Evolutionary conservation across 2,329 filamentous ascomycete species (phyloP), one percentile per base, ranked within the genome.

Genomic region (Thermothelomyces thermophilus): DNA sequence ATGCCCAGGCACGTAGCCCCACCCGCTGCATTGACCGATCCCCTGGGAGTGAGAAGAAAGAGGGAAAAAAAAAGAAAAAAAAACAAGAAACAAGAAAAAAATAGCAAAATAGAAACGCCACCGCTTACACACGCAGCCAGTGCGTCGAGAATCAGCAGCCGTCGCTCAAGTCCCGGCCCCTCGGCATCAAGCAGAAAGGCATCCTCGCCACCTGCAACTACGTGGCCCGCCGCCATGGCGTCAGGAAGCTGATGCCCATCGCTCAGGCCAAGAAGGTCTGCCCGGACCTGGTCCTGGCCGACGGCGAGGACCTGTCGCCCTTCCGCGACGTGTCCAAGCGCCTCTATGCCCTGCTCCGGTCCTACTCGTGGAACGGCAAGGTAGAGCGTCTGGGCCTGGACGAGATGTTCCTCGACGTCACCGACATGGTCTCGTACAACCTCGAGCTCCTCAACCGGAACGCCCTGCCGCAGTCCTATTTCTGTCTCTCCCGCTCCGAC

Each of bases 171-270:
- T 74, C 76, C 1, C 70, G 86, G 16, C 88, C 90, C 6, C 72
- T 97, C 30, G 90, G 89, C 31, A 82, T 95, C 51, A 87, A 90
- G 67, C 90, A 96, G 68, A 96, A 96, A 69, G 87, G 90, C 64
- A 95, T 96, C 48, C 76, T 93, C 35, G 88, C 90, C 19, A 95
- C 90, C 4, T 94, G 88, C 76, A 97, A 97, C 69, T 97, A 97
- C 67, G 87, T 87, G 64, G 91, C 91, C 19, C 82, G 91, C 31
- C 73, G 81, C 45, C 77, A 70, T n/a, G 82, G 81, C 47, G 75
- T 90, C 47, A 74, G 79, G 66, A 97, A 98, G 71, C 75, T 97
- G 53, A 90, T 94, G 75, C 78, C 89, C 56, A 82, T 96, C 63
- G 79, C 75, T 46, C 89, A 96, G 55, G 93, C 91, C 3, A 87